These are phyloP conservation scores for Mucor saturninus DNA, from an alignment of 371 early-diverging fungal genomes.

Conservation along the genomic window DNA sequence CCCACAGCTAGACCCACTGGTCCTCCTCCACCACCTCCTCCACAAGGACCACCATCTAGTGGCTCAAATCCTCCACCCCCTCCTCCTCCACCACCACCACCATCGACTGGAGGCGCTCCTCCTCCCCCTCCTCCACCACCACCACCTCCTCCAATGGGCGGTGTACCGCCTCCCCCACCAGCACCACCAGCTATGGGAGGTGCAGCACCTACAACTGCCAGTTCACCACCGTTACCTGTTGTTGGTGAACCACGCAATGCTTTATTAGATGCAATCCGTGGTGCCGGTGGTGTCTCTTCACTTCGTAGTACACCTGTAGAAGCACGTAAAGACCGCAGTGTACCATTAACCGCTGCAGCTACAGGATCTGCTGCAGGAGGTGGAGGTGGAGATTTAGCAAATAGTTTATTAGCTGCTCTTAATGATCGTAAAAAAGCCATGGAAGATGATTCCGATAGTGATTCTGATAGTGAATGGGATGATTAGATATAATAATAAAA, in stretches of 20 bases:
- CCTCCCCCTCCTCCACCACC: constrained; percentile 23
- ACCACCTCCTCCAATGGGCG: not conserved
- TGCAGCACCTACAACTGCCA: not conserved
- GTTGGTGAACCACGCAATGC: constrained; percentile 33
- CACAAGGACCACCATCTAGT: constrained; percentile 28
- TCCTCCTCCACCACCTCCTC: constrained; percentile 32
- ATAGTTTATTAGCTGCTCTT: constrained; percentile 36
- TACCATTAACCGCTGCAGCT: constrained; percentile 24
- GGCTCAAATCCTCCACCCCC: constrained; percentile 30
- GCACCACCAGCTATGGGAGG: constrained; percentile 5
- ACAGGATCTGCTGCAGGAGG: constrained; percentile 15
- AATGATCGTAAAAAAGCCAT: constrained; percentile 37
- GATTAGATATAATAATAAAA: constrained; percentile 20
- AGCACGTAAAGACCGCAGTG: constrained; percentile 34
- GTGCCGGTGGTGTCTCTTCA: constrained; percentile 44
- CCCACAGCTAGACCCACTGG: constrained; percentile 16
- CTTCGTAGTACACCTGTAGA: constrained; percentile 39
- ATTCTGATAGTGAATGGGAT: constrained; percentile 40
- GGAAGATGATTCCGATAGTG: constrained; percentile 30
- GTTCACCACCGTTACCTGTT: constrained; percentile 18
- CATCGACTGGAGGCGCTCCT: constrained; percentile 15
- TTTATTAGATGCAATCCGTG: constrained; percentile 48
- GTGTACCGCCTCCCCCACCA: constrained; percentile 22
- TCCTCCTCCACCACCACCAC: constrained; percentile 27
- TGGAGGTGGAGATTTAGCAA: constrained; percentile 26